Base-by-base conservation (phyloP, 179 eudicot species). In the Vitellaria paradoxa region DNA sequence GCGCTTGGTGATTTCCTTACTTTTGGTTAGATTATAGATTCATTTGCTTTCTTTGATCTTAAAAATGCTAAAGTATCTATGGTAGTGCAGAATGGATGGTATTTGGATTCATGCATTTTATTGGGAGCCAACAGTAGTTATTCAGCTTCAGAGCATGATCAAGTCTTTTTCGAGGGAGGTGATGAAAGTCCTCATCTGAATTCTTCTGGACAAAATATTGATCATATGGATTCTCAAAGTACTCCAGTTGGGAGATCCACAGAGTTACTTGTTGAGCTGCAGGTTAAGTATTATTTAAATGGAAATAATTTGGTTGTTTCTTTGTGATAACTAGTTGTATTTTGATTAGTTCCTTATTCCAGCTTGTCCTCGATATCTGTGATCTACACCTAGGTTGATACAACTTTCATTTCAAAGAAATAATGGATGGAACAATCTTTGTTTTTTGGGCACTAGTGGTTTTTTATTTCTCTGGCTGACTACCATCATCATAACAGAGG, bases 111-210 rank as follows among this genome's bases (percentile, higher is more conserved):
- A 23, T 96, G 98, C 76, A 75, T 96, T 42, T 82, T 82, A 37
- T 69, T 96, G 75, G 99, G 99, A 78, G 84, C 90, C 50, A 88
- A 89, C 80, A 91, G 98, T 81, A 85, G 96, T 80, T 96, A 96
- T 83, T 89, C 97, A 8, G 94, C 85, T 79, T 79, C 84, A 40
- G 89, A 92, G 89, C 84, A 87, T 72, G 99, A 93, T 79, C 78
- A 84, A 49, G 98, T 96, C 45, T 81, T 74, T 75, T 81, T 96
- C 78, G 90, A 80, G 78, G 82, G 67, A 67, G 90, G 60, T 65
- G 84, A 82, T 84, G 89, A 80, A 83, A 79, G 77, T 78, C 69
- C 80, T 78, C 76, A 70, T 56, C 79, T 47, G 45, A 76, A 73
- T 47, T 63, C 84, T 79, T 78, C 87, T 46, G 81, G 71, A 49